Evolutionary conservation across 176 grass and related monocot genomes (phyloP), one percentile per base, ranked within the genome.

Genomic region (Guadua angustifolia): DNA sequence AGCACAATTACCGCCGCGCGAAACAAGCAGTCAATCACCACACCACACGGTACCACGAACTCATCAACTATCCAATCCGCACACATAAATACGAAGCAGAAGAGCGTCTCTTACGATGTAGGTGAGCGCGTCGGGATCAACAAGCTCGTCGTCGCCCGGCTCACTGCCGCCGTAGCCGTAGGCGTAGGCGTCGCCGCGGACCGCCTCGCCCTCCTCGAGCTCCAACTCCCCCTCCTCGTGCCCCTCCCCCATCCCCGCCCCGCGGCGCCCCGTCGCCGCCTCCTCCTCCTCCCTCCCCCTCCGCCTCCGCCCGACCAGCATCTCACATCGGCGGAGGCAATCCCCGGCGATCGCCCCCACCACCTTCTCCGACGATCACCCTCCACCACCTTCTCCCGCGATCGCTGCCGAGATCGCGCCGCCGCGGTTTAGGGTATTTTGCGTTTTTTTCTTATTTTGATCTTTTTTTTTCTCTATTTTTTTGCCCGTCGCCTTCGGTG

Each of bases 31-130:
- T 33, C 46, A 9, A 44, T 7, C 9, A 75, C 55, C 5, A 47
- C 2, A 43, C 18, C 9, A 53, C 74, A 53, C 74, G n/a, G n/a
- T n/a, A 43, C 63, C 64, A 71, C 26, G 63, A 55, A 10, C 83
- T 45, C 43, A 52, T 44, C 70, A 26, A 26, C 71, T 43, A 73
- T 46, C 62, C 58, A 73, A 88, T 53, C 72, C 64, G 64, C 53
- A 17, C 66, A 36, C 21, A 22, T 3, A n/a, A 7, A 26, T 4
- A 64, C 5, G 50, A 19, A 25, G 63, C 9, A 51, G 60, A 64
- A 64, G 59, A 56, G 61, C 62, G 33, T 64, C 35, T 39, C 92
- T 94, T 94, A 94, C 92, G 71, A 94, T 90, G 79, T 81, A 78
- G 29, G 92, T 81, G 75, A 81, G 43, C 29, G 71, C 59, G 83